These are phyloP conservation scores for Lentinula sp. DNA, from an alignment of 768 basidiomycete species.

Conservation along the genomic window DNA sequence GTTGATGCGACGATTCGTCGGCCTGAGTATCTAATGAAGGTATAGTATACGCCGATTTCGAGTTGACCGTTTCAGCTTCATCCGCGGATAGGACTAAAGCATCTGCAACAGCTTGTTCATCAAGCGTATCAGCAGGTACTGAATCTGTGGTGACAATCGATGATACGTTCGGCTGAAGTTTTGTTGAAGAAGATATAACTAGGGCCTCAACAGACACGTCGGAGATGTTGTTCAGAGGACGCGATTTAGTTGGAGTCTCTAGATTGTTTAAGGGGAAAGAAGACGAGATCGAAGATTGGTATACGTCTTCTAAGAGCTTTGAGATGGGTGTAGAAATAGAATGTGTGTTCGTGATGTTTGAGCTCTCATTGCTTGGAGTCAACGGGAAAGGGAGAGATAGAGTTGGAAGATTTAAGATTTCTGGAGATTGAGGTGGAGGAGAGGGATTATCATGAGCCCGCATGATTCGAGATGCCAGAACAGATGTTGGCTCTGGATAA, in stretches of 20 bases:
- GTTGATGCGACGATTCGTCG: constrained; percentile 11
- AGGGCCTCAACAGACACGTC: background rate
- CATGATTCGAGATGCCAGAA: constrained; percentile 58
- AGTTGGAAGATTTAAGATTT: constrained; percentile 4
- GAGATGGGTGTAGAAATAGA: background rate
- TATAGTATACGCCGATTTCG: background rate
- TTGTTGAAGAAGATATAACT: background rate
- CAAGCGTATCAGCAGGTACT: constrained; percentile 5
- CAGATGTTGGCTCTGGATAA: constrained; percentile 52
- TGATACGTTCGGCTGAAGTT: background rate
- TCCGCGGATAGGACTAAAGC: constrained; percentile 4
- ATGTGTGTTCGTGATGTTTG: background rate
- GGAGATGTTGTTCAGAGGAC: background rate
- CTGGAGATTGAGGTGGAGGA: constrained; percentile 38
- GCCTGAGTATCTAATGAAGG: background rate
- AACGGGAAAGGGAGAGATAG: background rate
- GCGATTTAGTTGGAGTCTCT: constrained; percentile 2
- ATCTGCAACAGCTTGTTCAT: constrained; percentile 13
- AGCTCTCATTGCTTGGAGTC: background rate
- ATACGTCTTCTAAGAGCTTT: background rate
- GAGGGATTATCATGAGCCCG: constrained; percentile 75
- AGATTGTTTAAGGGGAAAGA: background rate
- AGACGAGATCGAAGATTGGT: background rate
- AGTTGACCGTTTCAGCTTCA: background rate
- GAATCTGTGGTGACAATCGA: background rate